Evolutionary conservation across 2,329 filamentous ascomycete genomes (phyloP).

Genomic region (Hirsutella minnesotensis): DNA sequence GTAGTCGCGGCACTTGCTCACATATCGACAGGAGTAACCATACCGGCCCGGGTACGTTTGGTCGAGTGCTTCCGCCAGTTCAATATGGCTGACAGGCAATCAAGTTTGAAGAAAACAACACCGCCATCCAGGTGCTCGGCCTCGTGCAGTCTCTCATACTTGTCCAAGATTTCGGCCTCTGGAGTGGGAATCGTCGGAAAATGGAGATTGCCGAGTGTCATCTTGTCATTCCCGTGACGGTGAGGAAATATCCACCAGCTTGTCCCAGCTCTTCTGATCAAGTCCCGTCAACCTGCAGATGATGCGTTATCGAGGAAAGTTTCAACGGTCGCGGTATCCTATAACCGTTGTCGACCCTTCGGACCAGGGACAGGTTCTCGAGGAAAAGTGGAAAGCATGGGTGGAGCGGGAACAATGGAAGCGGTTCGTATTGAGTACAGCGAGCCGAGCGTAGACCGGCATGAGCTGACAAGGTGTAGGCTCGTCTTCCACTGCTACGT

Average conservation of each 20-base stretch:
- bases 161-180: slow-evolving; percentile 37
- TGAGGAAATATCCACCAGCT: slow-evolving; percentile 11
- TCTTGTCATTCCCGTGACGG: slow-evolving; percentile 30
- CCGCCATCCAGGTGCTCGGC: slow-evolving; percentile 31
- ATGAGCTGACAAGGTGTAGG: slow-evolving; percentile 15
- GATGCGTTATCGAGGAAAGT: slow-evolving; percentile 45
- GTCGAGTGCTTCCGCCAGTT: neutral
- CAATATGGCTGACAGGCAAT: neutral
- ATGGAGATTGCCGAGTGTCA: slow-evolving; percentile 46
- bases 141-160: slow-evolving; percentile 37
- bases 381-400: slow-evolving; percentile 56
- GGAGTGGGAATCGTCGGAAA: slow-evolving; percentile 42
- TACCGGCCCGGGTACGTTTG: slow-evolving; percentile 17
- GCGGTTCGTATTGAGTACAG: slow-evolving; percentile 24
- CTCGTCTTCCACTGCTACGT: slow-evolving; percentile 54
- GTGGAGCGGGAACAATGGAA: slow-evolving; percentile 54
- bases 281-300: slow-evolving; percentile 21
- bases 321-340: slow-evolving; percentile 43
- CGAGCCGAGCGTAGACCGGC: neutral
- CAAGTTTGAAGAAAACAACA: slow-evolving; percentile 38
- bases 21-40: slow-evolving; percentile 14
- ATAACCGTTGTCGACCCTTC: slow-evolving; percentile 35
- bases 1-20: neutral
- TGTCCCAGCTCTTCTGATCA: neutral
- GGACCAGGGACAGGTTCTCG: slow-evolving; percentile 44